These are phyloP conservation scores for Lobulomyces angularis DNA, from an alignment of 192 early-diverging fungal genomes.

Conservation along the genomic window DNA sequence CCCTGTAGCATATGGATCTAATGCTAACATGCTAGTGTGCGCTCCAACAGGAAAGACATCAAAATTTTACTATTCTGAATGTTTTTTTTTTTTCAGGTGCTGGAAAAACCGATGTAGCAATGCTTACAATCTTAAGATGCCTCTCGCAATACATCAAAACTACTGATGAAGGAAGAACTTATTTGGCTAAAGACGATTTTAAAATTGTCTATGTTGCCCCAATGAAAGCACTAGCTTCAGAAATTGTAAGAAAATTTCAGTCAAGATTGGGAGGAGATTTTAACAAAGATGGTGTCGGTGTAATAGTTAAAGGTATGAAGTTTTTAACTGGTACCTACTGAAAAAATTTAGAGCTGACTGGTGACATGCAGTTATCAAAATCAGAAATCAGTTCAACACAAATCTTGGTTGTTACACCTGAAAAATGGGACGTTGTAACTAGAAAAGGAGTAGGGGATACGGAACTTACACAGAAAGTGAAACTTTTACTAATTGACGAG, in stretches of 20 bases:
- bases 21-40: conserved; percentile 96
- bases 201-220: conserved; percentile 98
- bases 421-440: conserved; percentile 99
- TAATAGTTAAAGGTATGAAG: conserved; percentile 84
- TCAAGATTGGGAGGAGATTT: conserved; percentile 45
- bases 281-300: conserved; percentile 55
- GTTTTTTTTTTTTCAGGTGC: background rate
- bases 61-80: conserved; percentile 15
- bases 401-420: conserved; percentile 97
- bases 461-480: conserved; percentile 80
- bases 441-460: conserved; percentile 90
- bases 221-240: conserved; percentile 95
- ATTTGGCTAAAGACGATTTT: conserved; percentile 79
- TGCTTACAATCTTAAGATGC: conserved; percentile 80
- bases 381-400: conserved; percentile 85
- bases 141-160: conserved; percentile 45
- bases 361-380: conserved; percentile 97
- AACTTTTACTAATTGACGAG: conserved; percentile 91
- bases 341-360: conserved; percentile 12
- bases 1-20: conserved; percentile 84
- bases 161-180: conserved; percentile 14
- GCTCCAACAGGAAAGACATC: conserved; percentile 92
- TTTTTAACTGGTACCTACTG: conserved; percentile 21
- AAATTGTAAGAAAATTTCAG: conserved; percentile 87
- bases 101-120: conserved; percentile 95